phyloP scores from a whole-genome alignment of 306 rosid species.

The Cucurbita moschata region DNA sequence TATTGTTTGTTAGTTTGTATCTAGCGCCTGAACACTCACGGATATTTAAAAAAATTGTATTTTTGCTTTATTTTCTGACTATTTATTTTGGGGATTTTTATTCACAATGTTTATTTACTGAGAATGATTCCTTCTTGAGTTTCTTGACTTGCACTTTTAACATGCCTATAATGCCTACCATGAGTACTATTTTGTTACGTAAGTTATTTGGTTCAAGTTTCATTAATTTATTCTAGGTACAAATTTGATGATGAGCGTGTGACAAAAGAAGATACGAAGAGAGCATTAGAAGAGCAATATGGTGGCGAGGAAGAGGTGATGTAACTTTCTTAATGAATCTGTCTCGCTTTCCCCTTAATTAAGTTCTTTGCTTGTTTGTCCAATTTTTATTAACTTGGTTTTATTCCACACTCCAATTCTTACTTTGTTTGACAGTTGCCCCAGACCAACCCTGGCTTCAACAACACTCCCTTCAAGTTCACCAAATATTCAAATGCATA shows the following conservation, averaged over 20 bases:
- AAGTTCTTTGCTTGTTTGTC: not conserved
- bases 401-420: slow-evolving; percentile 9
- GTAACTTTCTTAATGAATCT: not conserved
- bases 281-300: slow-evolving; percentile 86
- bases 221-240: slow-evolving; percentile 28
- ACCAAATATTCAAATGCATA: slow-evolving; percentile 86
- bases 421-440: slow-evolving; percentile 45
- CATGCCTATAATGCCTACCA: not conserved
- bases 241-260: slow-evolving; percentile 93
- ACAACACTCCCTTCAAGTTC: slow-evolving; percentile 75
- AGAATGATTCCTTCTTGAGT: not conserved
- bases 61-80: not conserved
- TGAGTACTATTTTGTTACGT: not conserved
- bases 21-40: not conserved
- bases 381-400: not conserved
- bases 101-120: not conserved
- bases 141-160: not conserved
- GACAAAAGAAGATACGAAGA: slow-evolving; percentile 70
- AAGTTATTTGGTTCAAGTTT: not conserved
- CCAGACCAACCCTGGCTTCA: slow-evolving; percentile 75
- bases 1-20: not conserved
- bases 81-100: not conserved
- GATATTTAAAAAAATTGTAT: not conserved
- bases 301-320: slow-evolving; percentile 96
- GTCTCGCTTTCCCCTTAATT: not conserved